Percentiles rank a stretch among this genome's conserved stretches.
These are phyloP conservation scores for Macrophomina phaseolina DNA, from an alignment of 2,329 filamentous ascomycete species.

Conservation along the genomic window DNA sequence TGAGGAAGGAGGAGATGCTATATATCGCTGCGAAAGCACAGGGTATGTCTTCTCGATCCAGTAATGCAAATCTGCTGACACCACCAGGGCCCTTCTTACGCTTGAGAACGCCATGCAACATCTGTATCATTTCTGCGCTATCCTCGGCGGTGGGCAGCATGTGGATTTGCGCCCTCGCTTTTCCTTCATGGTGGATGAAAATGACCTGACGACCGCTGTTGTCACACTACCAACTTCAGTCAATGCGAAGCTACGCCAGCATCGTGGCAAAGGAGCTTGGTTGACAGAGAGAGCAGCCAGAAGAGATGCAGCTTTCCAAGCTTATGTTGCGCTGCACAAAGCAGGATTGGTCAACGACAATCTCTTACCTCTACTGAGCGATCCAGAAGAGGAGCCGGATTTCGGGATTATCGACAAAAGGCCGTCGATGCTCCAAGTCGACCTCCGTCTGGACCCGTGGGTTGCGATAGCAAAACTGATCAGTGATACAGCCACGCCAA, in stretches of 20 bases:
- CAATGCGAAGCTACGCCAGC: slow-evolving; percentile 63
- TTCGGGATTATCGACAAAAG: slow-evolving; percentile 32
- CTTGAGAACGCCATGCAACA: slow-evolving; percentile 76
- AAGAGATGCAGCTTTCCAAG: slow-evolving; percentile 83
- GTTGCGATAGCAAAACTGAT: neutral
- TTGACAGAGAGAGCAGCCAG: slow-evolving; percentile 71
- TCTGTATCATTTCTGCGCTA: slow-evolving; percentile 79
- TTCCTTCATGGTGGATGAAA: slow-evolving; percentile 53
- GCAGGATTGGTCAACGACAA: slow-evolving; percentile 78
- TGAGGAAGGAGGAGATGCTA: slow-evolving; percentile 52
- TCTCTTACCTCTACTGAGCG: slow-evolving; percentile 64
- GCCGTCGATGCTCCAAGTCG: slow-evolving; percentile 37
- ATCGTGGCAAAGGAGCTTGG: slow-evolving; percentile 65
- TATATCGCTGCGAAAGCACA: slow-evolving; percentile 35
- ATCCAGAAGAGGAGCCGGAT: slow-evolving; percentile 7
- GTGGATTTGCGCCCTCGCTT: slow-evolving; percentile 73
- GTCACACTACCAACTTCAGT: slow-evolving; percentile 76
- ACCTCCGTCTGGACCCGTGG: slow-evolving; percentile 42
- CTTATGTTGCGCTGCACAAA: slow-evolving; percentile 72
- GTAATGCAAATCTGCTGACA: neutral
- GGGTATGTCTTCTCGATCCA: slow-evolving; percentile 33
- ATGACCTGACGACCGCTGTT: slow-evolving; percentile 56
- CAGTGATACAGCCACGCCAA: neutral
- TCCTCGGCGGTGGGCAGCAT: slow-evolving; percentile 63
- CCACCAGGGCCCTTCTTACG: slow-evolving; percentile 67